These are phyloP conservation scores for Erigeron canadensis DNA, from an alignment of 129 eudicot genomes.

Conservation along the genomic window DNA sequence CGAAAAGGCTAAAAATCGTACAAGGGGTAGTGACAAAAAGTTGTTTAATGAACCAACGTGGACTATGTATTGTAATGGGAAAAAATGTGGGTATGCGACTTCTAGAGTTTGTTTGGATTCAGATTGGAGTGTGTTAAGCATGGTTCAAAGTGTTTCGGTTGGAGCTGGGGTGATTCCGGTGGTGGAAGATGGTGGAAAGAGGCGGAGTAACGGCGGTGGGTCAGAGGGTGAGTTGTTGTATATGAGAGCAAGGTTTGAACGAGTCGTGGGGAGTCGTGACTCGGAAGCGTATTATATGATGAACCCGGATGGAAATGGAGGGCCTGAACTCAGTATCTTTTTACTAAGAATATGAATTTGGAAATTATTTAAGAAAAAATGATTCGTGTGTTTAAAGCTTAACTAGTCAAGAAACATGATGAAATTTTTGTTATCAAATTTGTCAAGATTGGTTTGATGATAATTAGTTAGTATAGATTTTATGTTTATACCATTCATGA, in stretches of 20 bases:
- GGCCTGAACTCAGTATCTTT: conserved; percentile 36
- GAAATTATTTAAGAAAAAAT: no score
- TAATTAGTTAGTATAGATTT: not conserved
- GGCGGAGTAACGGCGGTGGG: conserved; percentile 18
- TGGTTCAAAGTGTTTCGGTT: conserved; percentile 69
- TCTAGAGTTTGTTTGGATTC: conserved; percentile 62
- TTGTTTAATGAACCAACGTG: conserved; percentile 57
- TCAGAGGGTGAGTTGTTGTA: conserved; percentile 82
- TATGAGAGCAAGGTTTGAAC: conserved; percentile 89
- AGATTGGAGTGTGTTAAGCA: conserved; percentile 74
- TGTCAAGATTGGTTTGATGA: conserved; percentile 4
- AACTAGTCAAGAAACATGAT: no score
- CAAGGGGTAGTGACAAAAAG: conserved; percentile 29
- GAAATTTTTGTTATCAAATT: conserved; percentile 5
- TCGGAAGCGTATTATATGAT: conserved; percentile 96
- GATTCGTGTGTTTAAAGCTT: not conserved
- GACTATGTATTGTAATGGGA: conserved; percentile 94
- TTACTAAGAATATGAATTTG: conserved; percentile 5
- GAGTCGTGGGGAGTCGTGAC: conserved; percentile 93
- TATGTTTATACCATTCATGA: not conserved
- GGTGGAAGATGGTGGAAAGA: conserved; percentile 57
- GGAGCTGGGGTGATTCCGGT: conserved; percentile 97
- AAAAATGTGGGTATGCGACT: conserved; percentile 73
- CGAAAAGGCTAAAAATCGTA: conserved; percentile 33
- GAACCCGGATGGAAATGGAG: conserved; percentile 78